Conservation (phyloP, 164 flowering plant species). For the Vitis riparia region DNA sequence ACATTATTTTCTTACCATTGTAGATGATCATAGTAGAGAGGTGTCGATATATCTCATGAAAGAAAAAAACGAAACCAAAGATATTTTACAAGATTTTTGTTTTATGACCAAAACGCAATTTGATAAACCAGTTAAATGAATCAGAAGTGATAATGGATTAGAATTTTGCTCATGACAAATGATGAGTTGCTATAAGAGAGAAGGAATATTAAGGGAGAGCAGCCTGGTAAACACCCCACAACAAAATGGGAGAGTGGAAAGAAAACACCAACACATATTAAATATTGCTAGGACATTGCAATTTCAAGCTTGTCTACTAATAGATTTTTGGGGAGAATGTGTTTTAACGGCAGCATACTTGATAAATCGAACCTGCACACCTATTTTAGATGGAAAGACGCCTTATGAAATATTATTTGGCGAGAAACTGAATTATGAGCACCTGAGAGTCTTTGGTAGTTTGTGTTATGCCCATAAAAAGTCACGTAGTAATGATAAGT, state of each 20-base stretch:
- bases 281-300: constrained; percentile 4
- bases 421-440: background rate
- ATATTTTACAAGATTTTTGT: background rate
- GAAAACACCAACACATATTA: constrained; percentile 12
- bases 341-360: background rate
- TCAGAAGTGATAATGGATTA: too few species aligned
- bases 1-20: background rate
- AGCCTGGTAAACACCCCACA: background rate
- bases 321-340: constrained; percentile 14
- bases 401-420: constrained; percentile 6
- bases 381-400: background rate
- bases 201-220: too few species aligned
- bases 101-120: background rate
- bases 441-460: constrained; percentile 5
- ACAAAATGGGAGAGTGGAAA: constrained; percentile 10
- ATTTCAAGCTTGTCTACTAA: constrained; percentile 5
- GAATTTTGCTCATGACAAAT: too few species aligned
- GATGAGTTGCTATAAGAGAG: too few species aligned
- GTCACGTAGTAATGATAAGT: background rate
- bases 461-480: background rate
- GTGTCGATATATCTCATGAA: background rate
- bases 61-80: background rate
- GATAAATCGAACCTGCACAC: constrained; percentile 4
- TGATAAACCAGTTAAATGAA: too few species aligned
- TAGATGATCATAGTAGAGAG: background rate